Conservation (phyloP, 2,329 filamentous ascomycete genomes). For the Ilyonectria sp. region DNA sequence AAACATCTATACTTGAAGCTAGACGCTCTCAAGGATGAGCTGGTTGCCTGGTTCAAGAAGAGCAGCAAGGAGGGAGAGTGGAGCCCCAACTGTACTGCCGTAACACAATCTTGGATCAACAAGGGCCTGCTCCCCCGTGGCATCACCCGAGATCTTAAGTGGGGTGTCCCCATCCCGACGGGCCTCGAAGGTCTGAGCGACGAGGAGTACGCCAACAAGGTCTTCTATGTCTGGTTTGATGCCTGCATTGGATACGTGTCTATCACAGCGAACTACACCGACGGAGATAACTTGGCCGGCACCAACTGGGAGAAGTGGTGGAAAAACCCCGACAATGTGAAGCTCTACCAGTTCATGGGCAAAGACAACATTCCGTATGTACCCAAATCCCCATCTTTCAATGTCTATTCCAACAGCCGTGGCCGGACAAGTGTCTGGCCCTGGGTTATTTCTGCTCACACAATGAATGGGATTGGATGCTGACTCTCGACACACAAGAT, state of each 20-base stretch:
- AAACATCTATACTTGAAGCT: conserved; percentile 93
- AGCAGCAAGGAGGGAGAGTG: conserved; percentile 82
- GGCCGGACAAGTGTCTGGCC: not conserved
- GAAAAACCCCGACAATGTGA: conserved; percentile 89
- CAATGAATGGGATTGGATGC: not conserved
- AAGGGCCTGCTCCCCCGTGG: conserved; percentile 89
- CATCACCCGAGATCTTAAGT: conserved; percentile 93
- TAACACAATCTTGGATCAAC: conserved; percentile 85
- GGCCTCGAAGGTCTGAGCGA: conserved; percentile 64
- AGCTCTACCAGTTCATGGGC: conserved; percentile 95
- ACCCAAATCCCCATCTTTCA: conserved; percentile 62
- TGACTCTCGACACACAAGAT: conserved; percentile 36
- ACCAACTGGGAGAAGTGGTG: conserved; percentile 95
- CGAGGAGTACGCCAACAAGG: conserved; percentile 73
- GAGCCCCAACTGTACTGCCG: conserved; percentile 81
- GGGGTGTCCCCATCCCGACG: conserved; percentile 77
- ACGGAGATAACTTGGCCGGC: conserved; percentile 59
- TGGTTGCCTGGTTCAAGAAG: conserved; percentile 83
- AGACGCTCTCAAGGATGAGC: conserved; percentile 83
- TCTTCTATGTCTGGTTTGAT: conserved; percentile 95
- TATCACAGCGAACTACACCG: conserved; percentile 91
- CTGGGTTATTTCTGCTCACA: not conserved
- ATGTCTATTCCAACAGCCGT: not conserved
- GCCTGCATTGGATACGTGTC: conserved; percentile 96
- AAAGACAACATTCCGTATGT: conserved; percentile 73